Conservation (phyloP, 768 basidiomycete genomes). For the Antrodiella citrinella region DNA sequence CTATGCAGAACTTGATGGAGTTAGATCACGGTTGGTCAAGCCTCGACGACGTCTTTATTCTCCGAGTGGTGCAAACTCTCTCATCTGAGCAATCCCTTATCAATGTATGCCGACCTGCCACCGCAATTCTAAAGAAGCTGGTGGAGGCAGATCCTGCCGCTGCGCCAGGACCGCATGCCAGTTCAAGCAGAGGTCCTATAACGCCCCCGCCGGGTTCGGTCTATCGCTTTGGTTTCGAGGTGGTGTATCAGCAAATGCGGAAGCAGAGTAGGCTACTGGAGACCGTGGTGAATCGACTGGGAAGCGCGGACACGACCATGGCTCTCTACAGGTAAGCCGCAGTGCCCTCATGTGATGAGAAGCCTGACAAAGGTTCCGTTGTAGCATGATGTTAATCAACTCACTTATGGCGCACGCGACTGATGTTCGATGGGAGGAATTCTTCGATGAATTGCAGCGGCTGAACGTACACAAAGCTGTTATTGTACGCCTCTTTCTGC, state of each 20-base stretch:
- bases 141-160: conserved; percentile 78
- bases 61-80: conserved; percentile 69
- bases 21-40: conserved; percentile 74
- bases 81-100: conserved; percentile 69
- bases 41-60: conserved; percentile 67
- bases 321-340: conserved; percentile 62
- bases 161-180: conserved; percentile 47
- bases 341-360: neutral
- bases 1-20: conserved; percentile 86
- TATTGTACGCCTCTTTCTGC: conserved; percentile 42
- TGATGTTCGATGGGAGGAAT: conserved; percentile 71
- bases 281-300: conserved; percentile 73
- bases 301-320: conserved; percentile 80
- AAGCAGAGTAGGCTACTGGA: conserved; percentile 64
- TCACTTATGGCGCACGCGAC: conserved; percentile 75
- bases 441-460: conserved; percentile 65
- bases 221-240: conserved; percentile 76
- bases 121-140: conserved; percentile 81
- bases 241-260: conserved; percentile 78
- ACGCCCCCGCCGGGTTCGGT: conserved; percentile 57
- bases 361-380: conserved; percentile 7
- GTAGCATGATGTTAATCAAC: conserved; percentile 85
- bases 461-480: conserved; percentile 78
- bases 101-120: conserved; percentile 89
- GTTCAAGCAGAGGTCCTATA: conserved; percentile 51